Conservation (phyloP, 2,329 filamentous ascomycete genomes). For the Xylariaceae sp. region DNA sequence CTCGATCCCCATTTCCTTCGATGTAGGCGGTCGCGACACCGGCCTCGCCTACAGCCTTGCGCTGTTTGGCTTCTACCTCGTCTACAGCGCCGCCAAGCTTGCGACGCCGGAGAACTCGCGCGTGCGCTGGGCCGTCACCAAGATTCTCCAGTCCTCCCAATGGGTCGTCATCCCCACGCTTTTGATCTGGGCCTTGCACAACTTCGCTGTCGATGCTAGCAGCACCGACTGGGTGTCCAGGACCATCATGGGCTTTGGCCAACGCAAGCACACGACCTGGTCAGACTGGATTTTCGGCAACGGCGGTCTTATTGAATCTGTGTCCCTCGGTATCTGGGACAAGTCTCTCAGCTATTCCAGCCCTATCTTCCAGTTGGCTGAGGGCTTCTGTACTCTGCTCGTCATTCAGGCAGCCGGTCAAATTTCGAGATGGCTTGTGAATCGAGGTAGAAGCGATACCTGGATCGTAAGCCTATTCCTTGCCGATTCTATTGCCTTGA, state of each 20-base stretch:
- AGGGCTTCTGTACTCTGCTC: conserved; percentile 93
- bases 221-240: conserved; percentile 74
- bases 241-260: conserved; percentile 64
- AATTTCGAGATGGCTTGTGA: conserved; percentile 91
- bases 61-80: conserved; percentile 83
- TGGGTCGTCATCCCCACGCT: conserved; percentile 81
- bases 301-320: conserved; percentile 72
- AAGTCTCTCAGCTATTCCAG: conserved; percentile 83
- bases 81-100: conserved; percentile 76
- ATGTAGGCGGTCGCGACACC: conserved; percentile 92
- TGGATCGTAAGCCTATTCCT: conserved; percentile 69
- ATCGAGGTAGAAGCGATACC: conserved; percentile 84
- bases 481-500: not conserved
- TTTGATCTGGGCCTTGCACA: conserved; percentile 91
- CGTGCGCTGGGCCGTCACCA: conserved; percentile 65
- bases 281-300: conserved; percentile 85
- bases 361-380: conserved; percentile 86
- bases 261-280: conserved; percentile 57
- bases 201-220: conserved; percentile 87
- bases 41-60: conserved; percentile 90
- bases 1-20: conserved; percentile 93
- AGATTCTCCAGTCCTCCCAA: conserved; percentile 69
- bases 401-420: conserved; percentile 94
- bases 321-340: conserved; percentile 83
- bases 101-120: conserved; percentile 73